Percentiles rank a stretch among this genome's conserved stretches.
Evolutionary conservation across 164 flowering plant genomes (phyloP).

Genomic region (Euptelea pleiosperma): DNA sequence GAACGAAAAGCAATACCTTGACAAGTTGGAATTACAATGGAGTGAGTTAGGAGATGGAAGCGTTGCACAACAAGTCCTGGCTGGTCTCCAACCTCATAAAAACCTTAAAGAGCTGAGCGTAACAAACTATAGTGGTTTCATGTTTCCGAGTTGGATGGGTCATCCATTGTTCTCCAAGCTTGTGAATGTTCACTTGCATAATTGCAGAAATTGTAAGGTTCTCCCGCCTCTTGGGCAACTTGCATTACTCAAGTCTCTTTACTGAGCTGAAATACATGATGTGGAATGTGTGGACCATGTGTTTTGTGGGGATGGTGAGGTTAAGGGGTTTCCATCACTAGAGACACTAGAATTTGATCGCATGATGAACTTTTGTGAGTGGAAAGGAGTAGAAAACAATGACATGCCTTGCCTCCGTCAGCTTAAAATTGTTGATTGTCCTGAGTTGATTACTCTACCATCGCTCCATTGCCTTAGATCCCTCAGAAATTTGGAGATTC

Average conservation of each 20-base stretch:
- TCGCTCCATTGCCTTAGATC: too few relatives aligned
- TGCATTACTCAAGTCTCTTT: constrained; percentile 5
- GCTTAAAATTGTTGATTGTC: not conserved
- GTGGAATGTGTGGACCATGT: not conserved
- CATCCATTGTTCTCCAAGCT: not conserved
- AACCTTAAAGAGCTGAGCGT: not conserved
- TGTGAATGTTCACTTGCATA: not conserved
- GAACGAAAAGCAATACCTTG: not conserved
- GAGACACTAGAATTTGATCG: constrained; percentile 4
- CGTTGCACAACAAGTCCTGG: not conserved
- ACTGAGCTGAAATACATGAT: not conserved
- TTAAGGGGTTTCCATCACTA: constrained; percentile 5
- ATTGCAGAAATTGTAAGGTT: not conserved
- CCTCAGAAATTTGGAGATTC: too few relatives aligned
- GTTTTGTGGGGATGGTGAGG: not conserved
- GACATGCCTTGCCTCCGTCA: not conserved
- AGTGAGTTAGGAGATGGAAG: too few relatives aligned
- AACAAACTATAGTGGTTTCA: not conserved
- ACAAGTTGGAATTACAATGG: constrained; percentile 4
- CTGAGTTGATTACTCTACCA: too few relatives aligned
- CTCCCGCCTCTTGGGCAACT: constrained; percentile 11
- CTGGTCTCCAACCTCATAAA: not conserved
- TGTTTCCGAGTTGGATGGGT: constrained; percentile 1
- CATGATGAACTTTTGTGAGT: not conserved
- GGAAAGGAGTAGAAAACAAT: constrained; percentile 4